Evolutionary conservation across 306 rosid species (phyloP), one percentile per base, ranked within the genome.

Genomic region (Begonia loranthoides): DNA sequence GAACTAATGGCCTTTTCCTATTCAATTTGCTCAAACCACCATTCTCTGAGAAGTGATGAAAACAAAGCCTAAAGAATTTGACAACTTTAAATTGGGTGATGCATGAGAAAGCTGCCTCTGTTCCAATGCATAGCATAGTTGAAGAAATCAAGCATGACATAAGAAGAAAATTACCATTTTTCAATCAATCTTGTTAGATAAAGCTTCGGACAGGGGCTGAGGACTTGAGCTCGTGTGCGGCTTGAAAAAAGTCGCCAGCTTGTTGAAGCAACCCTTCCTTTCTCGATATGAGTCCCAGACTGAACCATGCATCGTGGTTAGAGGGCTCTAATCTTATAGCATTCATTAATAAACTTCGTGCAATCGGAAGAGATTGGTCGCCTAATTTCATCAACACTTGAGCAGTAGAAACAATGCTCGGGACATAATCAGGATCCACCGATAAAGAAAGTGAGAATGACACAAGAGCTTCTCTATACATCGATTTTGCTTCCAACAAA

Each of bases 161-260:
- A 28, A 28, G 36, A 28, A 28, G 36, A 28, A 28, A 28, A 28
- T 28, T 28, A 28, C 36, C 36, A 28, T 28, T 28, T 28, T 28
- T 3, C 36, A 28, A 2, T 4, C 36, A 1, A 5, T 28, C 36
- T 28, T n/a, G 47, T 66, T 66, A 76, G 43, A 52, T 60, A 50
- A 80, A 73, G 54, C 72, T 61, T 69, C 63, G 79, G 41, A 76
- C 87, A 15, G 94, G 96, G 68, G 87, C 81, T 1, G 92, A 80
- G 45, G 66, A 55, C 65, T 83, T 57, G 51, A 81, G 83, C 51
- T 83, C 92, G 59, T 68, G 72, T 12, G 96, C 86, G 59, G 86
- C 94, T 71, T 83, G 94, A 67, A 87, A 83, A 75, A 72, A 79
- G 15, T 79, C 86, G 33, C 87, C 86, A 48, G 96, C 88, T 68